Evolutionary conservation across 2,329 filamentous ascomycete genomes (phyloP), one percentile per base, ranked within the genome.

Genomic region (Pseudopyrenochaeta lycopersici): DNA sequence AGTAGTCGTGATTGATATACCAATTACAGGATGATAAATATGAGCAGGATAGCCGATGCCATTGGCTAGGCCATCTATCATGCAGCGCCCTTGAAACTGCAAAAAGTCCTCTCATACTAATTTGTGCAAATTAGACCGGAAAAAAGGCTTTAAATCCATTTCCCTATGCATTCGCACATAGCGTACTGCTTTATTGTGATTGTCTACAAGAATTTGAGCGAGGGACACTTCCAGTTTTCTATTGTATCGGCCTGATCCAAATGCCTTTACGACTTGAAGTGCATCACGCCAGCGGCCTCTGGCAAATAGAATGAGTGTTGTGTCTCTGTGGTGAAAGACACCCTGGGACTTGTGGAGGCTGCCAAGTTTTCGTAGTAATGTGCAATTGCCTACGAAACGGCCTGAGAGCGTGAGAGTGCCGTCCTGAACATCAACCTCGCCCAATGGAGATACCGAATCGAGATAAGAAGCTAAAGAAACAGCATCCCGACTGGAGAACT

Each of bases 401-500:
- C 41, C 41, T 9, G 41, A 44, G 27, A 44, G 41, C 12, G 41
- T 44, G 41, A 44, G 12, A 32, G 41, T 31, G 9, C 41, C 41
- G 11, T 32, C 15, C 4, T 44, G 14, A 31, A 44, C 41, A 9
- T 15, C 18, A 12, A n/a, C 21, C 10, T n/a, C 7, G 14, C 41
- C 41, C 9, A 44, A 32, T 10, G 41, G 41, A 44, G 23, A 14
- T 20, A 44, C n/a, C 14, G 27, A 39, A 39, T 39, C 15, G 6
- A 39, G 35, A 39, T 21, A 39, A 10, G 35, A 39, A 7, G 35
- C 35, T 39, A 15, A 5, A 7, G 35, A 39, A 5, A 18, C 12
- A 18, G 10, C 5, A 39, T 18, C 7, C 18, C 35, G 35, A 39
- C 20, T n/a, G 17, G 15, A 7, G 12, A 39, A 39, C 6, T 39